phyloP scores from a whole-genome alignment of 805 yeast species.

The Candida rishiriensis region DNA sequence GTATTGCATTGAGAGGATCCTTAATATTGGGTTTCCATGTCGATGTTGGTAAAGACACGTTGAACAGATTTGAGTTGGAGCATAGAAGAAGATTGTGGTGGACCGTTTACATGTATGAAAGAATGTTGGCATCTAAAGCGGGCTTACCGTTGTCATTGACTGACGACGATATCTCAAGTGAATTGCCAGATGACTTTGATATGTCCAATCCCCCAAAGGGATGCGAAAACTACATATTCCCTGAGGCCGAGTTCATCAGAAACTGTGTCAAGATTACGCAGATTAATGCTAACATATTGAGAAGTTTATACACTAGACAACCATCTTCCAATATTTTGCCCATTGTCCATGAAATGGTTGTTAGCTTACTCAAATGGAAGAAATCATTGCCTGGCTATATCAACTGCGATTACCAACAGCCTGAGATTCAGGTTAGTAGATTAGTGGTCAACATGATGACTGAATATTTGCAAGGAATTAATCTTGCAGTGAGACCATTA shows the following conservation, averaged over 20 bases:
- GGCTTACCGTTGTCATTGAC: constrained; percentile 77
- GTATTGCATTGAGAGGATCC: constrained; percentile 68
- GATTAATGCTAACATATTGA: constrained; percentile 68
- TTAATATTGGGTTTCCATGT: constrained; percentile 77
- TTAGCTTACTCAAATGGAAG: constrained; percentile 64
- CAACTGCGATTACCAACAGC: constrained; percentile 54
- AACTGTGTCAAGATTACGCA: constrained; percentile 77
- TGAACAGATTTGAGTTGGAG: constrained; percentile 49
- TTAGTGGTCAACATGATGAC: constrained; percentile 72
- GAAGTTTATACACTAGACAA: constrained; percentile 67
- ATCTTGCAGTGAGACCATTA: constrained; percentile 72
- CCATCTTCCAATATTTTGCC: constrained; percentile 75
- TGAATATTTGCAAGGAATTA: constrained; percentile 79
- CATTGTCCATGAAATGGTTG: constrained; percentile 64
- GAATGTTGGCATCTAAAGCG: constrained; percentile 79
- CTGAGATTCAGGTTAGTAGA: constrained; percentile 55
- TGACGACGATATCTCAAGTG: constrained; percentile 77
- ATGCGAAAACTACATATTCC: constrained; percentile 64
- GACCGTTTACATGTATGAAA: constrained; percentile 40
- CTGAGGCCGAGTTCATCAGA: constrained; percentile 71
- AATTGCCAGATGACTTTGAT: constrained; percentile 67
- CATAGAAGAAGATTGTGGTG: constrained; percentile 40
- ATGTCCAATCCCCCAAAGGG: constrained; percentile 58
- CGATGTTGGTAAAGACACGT: constrained; percentile 64
- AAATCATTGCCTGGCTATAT: constrained; percentile 58